Conservation (phyloP, 2,329 filamentous ascomycete species). For the Helotiales sp. region DNA sequence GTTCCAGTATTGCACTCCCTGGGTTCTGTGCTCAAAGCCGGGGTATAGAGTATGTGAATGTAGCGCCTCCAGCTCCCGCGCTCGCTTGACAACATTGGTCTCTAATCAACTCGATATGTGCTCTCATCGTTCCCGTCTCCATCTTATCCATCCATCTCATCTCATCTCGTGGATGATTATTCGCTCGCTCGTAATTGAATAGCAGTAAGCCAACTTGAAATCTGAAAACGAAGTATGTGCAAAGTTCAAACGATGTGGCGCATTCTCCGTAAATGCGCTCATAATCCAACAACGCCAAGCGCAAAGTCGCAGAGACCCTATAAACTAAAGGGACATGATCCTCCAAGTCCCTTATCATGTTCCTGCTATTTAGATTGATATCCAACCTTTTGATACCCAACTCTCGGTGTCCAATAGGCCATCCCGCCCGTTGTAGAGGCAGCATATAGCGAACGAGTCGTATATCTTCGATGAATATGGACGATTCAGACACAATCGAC, state of each 20-base stretch:
- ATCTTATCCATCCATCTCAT: not conserved
- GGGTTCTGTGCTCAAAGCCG: not conserved
- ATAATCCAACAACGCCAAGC: not conserved
- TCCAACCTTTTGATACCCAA: not conserved
- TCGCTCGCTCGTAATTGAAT: too few relatives aligned
- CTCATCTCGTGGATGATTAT: too few relatives aligned
- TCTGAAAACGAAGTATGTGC: constrained; percentile 1
- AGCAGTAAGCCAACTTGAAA: too few relatives aligned
- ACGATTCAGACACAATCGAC: not conserved
- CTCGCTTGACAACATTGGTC: not conserved
- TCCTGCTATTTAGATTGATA: not conserved
- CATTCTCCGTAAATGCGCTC: not conserved
- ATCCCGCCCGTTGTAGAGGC: not conserved
- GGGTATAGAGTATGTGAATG: not conserved
- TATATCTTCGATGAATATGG: not conserved
- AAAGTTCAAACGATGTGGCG: not conserved
- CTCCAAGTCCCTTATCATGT: not conserved
- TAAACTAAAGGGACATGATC: not conserved
- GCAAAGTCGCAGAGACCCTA: not conserved
- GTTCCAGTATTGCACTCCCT: not conserved
- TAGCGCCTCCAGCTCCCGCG: not conserved
- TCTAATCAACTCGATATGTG: not conserved
- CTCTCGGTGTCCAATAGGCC: too few relatives aligned
- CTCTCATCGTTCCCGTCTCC: too few relatives aligned
- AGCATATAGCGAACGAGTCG: not conserved